These are phyloP conservation scores for Boletales sp. DNA, from an alignment of 768 basidiomycete genomes.

Conservation along the genomic window DNA sequence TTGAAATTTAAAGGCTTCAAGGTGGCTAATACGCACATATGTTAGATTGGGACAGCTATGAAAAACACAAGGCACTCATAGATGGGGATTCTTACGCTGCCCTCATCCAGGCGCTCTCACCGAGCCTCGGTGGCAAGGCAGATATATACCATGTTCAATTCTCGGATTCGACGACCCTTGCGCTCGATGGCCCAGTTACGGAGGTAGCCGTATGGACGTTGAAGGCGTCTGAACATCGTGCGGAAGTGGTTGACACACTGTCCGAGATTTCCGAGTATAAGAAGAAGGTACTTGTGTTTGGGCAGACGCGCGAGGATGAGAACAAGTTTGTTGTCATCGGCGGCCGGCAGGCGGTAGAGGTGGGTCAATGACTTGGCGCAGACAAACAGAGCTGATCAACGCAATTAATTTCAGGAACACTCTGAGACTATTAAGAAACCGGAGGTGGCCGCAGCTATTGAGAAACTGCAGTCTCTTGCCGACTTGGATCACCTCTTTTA, in stretches of 20 bases:
- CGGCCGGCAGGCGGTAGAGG: slow-evolving; percentile 26
- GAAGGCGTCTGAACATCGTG: slow-evolving; percentile 23
- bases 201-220: slow-evolving; percentile 14
- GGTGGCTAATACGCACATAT: too few species aligned
- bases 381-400: too few species aligned
- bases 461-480: slow-evolving; percentile 10
- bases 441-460: slow-evolving; percentile 3
- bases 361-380: slow-evolving; percentile 1
- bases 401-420: slow-evolving; percentile 13
- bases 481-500: slow-evolving; percentile 14
- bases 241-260: slow-evolving; percentile 7
- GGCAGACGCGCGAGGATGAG: slow-evolving; percentile 16
- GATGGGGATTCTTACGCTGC: not conserved
- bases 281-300: slow-evolving; percentile 15
- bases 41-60: slow-evolving; percentile 26
- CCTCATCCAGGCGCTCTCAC: slow-evolving; percentile 4
- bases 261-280: slow-evolving; percentile 9
- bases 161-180: slow-evolving; percentile 4
- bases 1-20: too few species aligned
- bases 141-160: slow-evolving; percentile 24
- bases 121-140: not conserved
- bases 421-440: slow-evolving; percentile 4
- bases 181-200: slow-evolving; percentile 23
- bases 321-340: slow-evolving; percentile 16
- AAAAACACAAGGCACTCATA: slow-evolving; percentile 17